These are phyloP conservation scores for Puccinia horiana DNA, from an alignment of 1,284 basidiomycete species.

Conservation along the genomic window DNA sequence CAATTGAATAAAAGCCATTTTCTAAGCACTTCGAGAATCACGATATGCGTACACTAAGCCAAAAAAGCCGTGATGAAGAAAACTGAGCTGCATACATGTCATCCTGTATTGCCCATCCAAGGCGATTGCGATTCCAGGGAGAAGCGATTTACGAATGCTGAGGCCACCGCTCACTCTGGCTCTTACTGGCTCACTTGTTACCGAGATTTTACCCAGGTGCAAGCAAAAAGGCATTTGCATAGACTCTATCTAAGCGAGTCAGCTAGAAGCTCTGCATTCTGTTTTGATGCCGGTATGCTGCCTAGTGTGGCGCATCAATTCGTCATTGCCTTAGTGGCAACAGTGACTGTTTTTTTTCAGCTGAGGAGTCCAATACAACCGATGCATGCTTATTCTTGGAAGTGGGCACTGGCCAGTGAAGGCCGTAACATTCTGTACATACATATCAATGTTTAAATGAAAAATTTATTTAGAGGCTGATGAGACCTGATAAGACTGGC, in stretches of 20 bases:
- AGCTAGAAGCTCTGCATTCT: neutral
- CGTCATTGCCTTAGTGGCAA: neutral
- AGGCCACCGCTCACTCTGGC: too few species aligned
- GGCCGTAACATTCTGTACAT: neutral
- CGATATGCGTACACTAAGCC: neutral
- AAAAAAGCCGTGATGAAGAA: constrained; percentile 15
- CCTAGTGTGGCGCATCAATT: constrained; percentile 5
- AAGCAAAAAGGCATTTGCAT: neutral
- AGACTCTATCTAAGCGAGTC: neutral
- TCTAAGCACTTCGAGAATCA: constrained; percentile 10
- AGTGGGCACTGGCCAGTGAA: neutral
- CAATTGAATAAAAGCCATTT: constrained; percentile 9
- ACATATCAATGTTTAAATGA: too few species aligned
- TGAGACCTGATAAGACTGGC: neutral
- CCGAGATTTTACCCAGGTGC: neutral
- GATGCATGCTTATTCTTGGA: constrained; percentile 9
- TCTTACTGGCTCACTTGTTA: neutral
- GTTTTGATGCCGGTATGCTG: constrained; percentile 6
- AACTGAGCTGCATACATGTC: neutral
- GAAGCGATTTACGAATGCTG: neutral
- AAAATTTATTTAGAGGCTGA: neutral
- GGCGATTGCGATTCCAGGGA: constrained; percentile 15
- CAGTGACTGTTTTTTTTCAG: neutral
- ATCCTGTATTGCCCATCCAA: constrained; percentile 13
- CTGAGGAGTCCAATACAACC: neutral